Evolutionary conservation across 2,329 filamentous ascomycete species (phyloP).

Genomic region (Gaeumannomyces sp.): DNA sequence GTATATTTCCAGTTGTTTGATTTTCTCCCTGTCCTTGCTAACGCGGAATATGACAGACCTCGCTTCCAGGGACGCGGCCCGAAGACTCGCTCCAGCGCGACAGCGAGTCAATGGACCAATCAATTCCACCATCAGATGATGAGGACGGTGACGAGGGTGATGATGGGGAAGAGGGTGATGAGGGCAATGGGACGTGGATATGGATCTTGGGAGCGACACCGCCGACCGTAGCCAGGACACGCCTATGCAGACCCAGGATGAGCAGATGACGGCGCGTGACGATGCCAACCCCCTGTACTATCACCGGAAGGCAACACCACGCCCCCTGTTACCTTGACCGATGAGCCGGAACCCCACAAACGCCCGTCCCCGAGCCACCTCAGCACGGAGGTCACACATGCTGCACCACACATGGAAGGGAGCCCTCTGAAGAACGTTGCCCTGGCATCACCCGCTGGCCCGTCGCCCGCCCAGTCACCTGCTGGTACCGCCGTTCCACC

Average conservation of each 20-base stretch:
- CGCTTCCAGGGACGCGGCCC: no score
- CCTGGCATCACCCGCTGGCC: constrained; percentile 3
- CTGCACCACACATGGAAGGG: constrained; percentile 5
- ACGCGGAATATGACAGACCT: neutral
- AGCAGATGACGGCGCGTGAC: neutral
- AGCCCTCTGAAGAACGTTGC: constrained; percentile 9
- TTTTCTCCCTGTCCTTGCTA: neutral
- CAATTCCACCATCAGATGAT: constrained; percentile 6
- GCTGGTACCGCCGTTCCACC: neutral
- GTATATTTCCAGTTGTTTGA: neutral
- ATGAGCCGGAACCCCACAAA: neutral
- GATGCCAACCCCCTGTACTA: neutral
- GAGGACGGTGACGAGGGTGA: constrained; percentile 9
- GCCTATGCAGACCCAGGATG: neutral
- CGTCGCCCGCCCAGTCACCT: constrained; percentile 5
- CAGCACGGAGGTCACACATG: neutral
- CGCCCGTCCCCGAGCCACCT: neutral
- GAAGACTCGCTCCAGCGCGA: neutral
- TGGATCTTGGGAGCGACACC: constrained; percentile 5
- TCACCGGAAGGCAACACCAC: neutral
- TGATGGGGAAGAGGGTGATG: constrained; percentile 5
- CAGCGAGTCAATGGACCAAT: constrained; percentile 7
- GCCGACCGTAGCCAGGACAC: neutral
- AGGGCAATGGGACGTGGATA: constrained; percentile 7
- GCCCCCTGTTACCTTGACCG: neutral